Evolutionary conservation across 805 yeast genomes (phyloP), one percentile per base, ranked within the genome.

Genomic region (Wickerhamomyces kurtzmanii): DNA sequence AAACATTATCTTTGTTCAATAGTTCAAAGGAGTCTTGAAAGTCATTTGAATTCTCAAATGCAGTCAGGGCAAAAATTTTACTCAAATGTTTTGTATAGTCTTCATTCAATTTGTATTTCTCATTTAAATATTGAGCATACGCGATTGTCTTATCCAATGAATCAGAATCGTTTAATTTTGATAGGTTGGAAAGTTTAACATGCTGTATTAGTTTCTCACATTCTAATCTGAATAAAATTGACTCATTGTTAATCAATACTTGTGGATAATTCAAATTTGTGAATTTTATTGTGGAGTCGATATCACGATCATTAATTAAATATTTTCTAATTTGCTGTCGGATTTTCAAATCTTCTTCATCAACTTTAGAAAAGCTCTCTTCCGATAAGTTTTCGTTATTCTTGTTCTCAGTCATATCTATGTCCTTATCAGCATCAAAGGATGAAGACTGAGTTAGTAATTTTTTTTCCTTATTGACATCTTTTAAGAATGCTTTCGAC

Each of bases 401-500:
- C n/a, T 39, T 42, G 10, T 41, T 42, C 2, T 46, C 50, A 13
- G 33, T 34, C 20, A 32, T 33, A 12, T 36, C 39, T 8, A 38
- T 35, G 9, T 36, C 38, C 15, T 36, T 40, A 5, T 32, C 25
- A 21, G 30, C 37, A 14, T 33, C 30, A 12, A 36, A 35, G 12
- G 17, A 13, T 12, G 18, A 23, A 17, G 18, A 19, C 20, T 18
- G 8, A 6, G 25, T 26, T 28, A 29, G 34, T 32, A 32, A 34
- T 17, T 31, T 34, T 15, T 36, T 42, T 26, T 61, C 63, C 12
- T 44, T 36, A 8, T 40, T 37, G 17, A 67, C 39, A 36, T 75
- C 84, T 20, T 54, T 47, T 14, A 59, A 50, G 32, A 78, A 68
- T 0, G 73, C 68, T 32, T 57, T 57, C 3, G 72, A 67, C 3